A percentile compares a stretch with the other conserved stretches of the same genome.
These are phyloP conservation scores for Diaporthe vaccinii DNA, from an alignment of 2,329 filamentous ascomycete genomes.

Conservation along the genomic window DNA sequence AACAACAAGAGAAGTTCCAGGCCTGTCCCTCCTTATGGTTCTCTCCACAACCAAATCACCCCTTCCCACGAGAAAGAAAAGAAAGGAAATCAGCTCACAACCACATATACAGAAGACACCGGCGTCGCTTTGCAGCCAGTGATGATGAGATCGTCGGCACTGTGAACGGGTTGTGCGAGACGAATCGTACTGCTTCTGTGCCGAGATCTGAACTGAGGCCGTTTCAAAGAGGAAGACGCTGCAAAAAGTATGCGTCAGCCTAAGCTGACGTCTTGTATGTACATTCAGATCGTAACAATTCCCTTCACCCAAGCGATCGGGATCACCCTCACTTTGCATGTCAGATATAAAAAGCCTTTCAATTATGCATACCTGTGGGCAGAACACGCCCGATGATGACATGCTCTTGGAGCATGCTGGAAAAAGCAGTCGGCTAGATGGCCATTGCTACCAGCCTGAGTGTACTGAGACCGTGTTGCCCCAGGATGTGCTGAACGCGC, in stretches of 20 bases:
- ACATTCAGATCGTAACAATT: neutral
- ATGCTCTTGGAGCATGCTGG: neutral
- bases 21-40: neutral
- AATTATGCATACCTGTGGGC: neutral
- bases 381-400: constrained; percentile 4
- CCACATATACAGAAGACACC: neutral
- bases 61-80: neutral
- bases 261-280: neutral
- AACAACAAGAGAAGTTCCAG: neutral
- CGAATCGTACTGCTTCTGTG: neutral
- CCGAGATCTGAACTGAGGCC: neutral
- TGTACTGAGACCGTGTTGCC: constrained; percentile 8
- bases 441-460: neutral
- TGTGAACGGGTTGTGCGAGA: neutral
- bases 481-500: neutral
- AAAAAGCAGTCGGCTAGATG: neutral
- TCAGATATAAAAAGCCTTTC: neutral
- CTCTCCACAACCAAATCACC: neutral
- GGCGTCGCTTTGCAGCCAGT: neutral
- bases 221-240: neutral
- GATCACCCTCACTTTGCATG: constrained; percentile 15
- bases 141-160: neutral
- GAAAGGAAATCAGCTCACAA: neutral
- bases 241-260: neutral
- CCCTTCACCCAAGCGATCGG: constrained; percentile 8